These are phyloP conservation scores for Hondaea fermentalgiana DNA, from an alignment of 108 stramenopile genomes.

Conservation along the genomic window DNA sequence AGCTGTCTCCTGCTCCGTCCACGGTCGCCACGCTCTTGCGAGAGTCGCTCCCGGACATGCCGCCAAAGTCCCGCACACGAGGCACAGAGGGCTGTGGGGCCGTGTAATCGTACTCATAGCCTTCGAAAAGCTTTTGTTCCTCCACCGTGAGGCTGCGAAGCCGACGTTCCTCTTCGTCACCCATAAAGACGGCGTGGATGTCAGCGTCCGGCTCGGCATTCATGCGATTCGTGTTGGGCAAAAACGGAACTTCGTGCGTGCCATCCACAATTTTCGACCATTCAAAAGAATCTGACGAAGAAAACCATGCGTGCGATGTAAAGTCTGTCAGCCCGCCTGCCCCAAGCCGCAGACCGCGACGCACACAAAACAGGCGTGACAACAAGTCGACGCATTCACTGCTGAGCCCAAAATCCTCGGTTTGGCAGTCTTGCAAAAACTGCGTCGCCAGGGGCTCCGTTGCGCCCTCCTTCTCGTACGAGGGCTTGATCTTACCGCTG, in stretches of 20 bases:
- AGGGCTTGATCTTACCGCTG: not conserved
- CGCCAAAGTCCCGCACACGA: not conserved
- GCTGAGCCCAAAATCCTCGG: not conserved
- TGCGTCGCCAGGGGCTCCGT: not conserved
- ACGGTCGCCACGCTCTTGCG: not conserved
- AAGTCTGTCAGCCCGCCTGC: not conserved
- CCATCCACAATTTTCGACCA: not conserved
- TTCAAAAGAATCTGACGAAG: not conserved
- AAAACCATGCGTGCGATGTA: not conserved
- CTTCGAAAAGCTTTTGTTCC: not conserved
- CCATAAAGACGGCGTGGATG: conserved; percentile 6
- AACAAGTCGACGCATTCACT: not conserved
- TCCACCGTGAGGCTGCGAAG: not conserved
- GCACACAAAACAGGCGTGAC: not conserved
- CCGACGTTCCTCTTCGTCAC: not conserved
- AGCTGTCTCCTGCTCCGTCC: not conserved
- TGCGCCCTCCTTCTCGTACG: not conserved
- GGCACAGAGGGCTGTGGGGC: not conserved
- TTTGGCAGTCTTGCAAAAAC: not conserved
- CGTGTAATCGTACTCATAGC: not conserved
- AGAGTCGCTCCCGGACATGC: not conserved
- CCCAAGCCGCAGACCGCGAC: not conserved
- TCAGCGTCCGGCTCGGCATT: conserved; percentile 13
- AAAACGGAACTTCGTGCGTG: not conserved
- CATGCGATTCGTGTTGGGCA: not conserved